These are phyloP conservation scores for Syzygium grande DNA, from an alignment of 345 rosid genomes.

Conservation along the genomic window DNA sequence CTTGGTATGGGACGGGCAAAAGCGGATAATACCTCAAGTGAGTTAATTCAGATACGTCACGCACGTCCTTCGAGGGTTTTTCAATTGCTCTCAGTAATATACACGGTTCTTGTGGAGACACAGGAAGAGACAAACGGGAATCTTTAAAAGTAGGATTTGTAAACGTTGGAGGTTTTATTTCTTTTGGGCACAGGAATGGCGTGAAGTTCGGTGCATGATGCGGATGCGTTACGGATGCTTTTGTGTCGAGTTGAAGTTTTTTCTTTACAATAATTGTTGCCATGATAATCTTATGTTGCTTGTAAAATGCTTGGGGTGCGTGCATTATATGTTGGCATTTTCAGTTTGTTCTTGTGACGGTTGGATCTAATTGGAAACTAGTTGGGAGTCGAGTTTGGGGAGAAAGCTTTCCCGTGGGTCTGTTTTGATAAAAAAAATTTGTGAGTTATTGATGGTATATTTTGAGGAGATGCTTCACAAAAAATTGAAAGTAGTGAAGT, in stretches of 20 bases:
- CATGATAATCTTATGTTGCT: background rate
- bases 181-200: background rate
- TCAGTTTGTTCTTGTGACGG: background rate
- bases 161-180: background rate
- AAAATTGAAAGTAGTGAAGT: background rate
- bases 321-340: background rate
- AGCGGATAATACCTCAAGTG: too few species aligned
- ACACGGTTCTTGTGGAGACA: background rate
- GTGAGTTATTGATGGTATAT: background rate
- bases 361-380: background rate
- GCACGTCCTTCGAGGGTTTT: background rate
- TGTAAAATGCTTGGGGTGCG: background rate
- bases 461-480: background rate
- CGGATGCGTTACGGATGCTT: background rate
- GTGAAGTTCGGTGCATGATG: background rate
- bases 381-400: background rate
- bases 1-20: background rate
- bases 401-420: background rate
- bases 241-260: background rate
- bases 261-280: background rate
- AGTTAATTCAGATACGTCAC: too few species aligned
- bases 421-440: background rate
- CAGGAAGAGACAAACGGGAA: background rate
- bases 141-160: background rate
- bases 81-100: too few species aligned